These are phyloP conservation scores for Entomortierella chlamydospora DNA, from an alignment of 192 early-diverging fungal genomes.

Conservation along the genomic window DNA sequence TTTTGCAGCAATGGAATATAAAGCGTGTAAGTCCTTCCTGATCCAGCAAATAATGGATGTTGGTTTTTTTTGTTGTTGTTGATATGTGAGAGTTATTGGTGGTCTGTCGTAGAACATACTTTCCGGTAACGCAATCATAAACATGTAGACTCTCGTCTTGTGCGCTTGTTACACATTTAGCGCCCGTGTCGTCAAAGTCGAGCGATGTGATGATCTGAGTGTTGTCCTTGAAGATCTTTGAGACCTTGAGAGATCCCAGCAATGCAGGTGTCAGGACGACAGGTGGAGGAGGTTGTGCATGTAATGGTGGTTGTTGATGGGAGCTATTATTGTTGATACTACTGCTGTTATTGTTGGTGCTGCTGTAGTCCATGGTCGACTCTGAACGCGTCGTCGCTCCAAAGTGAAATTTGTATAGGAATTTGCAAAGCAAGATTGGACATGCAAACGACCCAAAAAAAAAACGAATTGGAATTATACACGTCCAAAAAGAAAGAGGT, in stretches of 20 bases:
- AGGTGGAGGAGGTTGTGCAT: constrained; percentile 31
- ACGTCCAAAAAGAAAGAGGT: background rate
- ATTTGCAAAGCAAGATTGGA: too few relatives aligned
- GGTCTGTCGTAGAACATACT: constrained; percentile 60
- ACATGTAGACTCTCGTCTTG: constrained; percentile 89
- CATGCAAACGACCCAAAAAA: too few relatives aligned
- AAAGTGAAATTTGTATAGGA: too few relatives aligned
- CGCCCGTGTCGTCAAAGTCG: constrained; percentile 83
- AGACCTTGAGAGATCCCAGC: constrained; percentile 56
- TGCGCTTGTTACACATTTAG: constrained; percentile 81
- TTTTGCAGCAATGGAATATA: background rate
- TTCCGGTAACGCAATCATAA: constrained; percentile 85
- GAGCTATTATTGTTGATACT: background rate
- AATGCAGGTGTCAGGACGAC: constrained; percentile 49
- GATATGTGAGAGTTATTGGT: too few relatives aligned
- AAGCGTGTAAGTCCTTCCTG: background rate
- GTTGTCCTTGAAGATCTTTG: constrained; percentile 85
- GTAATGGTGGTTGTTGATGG: background rate
- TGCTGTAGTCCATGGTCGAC: constrained; percentile 3
- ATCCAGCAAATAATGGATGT: background rate
- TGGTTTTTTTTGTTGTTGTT: too few relatives aligned
- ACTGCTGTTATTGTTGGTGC: constrained; percentile 3
- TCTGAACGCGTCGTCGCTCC: background rate
- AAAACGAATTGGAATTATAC: too few relatives aligned
- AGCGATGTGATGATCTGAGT: constrained; percentile 79